Base-by-base conservation (phyloP, 2,329 filamentous ascomycete genomes). In the Ciborinia camelliae region DNA sequence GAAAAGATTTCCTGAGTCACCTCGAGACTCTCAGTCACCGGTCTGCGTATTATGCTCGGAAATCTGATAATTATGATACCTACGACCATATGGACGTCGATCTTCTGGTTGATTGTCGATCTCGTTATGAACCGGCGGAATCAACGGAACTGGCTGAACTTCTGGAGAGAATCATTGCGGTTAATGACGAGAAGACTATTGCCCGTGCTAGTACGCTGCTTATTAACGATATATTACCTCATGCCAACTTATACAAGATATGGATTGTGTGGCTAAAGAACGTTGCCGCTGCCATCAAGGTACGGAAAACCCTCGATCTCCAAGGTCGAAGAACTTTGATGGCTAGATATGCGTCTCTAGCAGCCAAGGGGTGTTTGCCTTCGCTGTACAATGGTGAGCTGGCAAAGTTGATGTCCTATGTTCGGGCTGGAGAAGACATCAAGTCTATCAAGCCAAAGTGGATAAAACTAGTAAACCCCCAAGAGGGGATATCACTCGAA, bases 261-360 rank as follows among this genome's bases (percentile, higher is more conserved):
- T 58, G 41, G 32, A 51, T 64, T 20, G 2, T 41, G 12, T 64
- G 62, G 62, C 30, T 64, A 5, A 64, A 48, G 48, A 64, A 64
- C 30, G 20, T 37, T 18, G n/a, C n/a, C 20, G 15, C 18, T 28
- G 47, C 41, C 7, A 59, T 64, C 14, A 59, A 43, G 23, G 45
- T n/a, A 7, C 53, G 39, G 5, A 15, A 43, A 3, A 3, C 26
- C 4, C 43, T 35, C 15, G n/a, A 5, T 35, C 2, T 1, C 1
- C 3, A 18, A 28, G 53, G 2, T 37, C 32, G 35, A 47, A 58
- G 18, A 18, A n/a, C 7, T 0, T 32, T 43, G 9, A 51, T 64
- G 15, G 53, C 32, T 51, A 37, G 26, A 4, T 64, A 64, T 28
- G 54, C 62, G 8, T 23, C 37, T 20, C 26, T 30, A 32, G 53